Conservation (phyloP, 1,139 yeast species). For the Diutina rugosa region DNA sequence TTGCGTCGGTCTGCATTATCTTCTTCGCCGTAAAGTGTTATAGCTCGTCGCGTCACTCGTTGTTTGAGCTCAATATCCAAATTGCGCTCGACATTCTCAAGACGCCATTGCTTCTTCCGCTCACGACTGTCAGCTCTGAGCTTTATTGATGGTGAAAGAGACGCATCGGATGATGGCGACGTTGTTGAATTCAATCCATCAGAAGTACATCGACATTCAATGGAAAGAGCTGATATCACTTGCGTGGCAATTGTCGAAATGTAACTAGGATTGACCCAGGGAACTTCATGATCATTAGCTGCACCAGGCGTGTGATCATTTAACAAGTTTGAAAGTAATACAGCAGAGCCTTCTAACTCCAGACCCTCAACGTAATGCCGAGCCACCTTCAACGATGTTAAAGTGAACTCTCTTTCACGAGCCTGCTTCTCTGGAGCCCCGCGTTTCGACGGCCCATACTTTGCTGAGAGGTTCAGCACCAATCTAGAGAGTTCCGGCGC, state of each 20-base stretch:
- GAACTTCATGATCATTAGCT: not conserved
- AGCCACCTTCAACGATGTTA: not conserved
- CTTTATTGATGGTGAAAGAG: not conserved
- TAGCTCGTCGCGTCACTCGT: conserved; percentile 65
- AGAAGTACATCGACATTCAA: not conserved
- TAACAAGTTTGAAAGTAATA: not conserved
- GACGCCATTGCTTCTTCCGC: conserved; percentile 87
- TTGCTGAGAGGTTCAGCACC: not conserved
- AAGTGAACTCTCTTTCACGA: not conserved
- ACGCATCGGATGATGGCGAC: not conserved
- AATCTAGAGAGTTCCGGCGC: not conserved
- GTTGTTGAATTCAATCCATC: not conserved
- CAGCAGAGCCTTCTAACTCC: not conserved
- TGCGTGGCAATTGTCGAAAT: not conserved
- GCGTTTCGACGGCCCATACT: not conserved
- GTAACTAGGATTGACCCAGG: not conserved
- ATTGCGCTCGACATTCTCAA: conserved; percentile 65
- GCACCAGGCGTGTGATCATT: not conserved
- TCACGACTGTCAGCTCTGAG: conserved; percentile 51
- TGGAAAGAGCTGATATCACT: not conserved
- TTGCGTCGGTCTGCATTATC: conserved; percentile 39
- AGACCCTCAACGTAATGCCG: not conserved
- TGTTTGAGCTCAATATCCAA: conserved; percentile 79
- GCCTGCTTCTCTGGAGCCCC: not conserved
- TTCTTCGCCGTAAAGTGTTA: conserved; percentile 47